Percentiles rank a stretch among this genome's conserved stretches.
These are phyloP conservation scores for Coemansia pectinata DNA, from an alignment of 192 early-diverging fungal genomes.

Conservation along the genomic window DNA sequence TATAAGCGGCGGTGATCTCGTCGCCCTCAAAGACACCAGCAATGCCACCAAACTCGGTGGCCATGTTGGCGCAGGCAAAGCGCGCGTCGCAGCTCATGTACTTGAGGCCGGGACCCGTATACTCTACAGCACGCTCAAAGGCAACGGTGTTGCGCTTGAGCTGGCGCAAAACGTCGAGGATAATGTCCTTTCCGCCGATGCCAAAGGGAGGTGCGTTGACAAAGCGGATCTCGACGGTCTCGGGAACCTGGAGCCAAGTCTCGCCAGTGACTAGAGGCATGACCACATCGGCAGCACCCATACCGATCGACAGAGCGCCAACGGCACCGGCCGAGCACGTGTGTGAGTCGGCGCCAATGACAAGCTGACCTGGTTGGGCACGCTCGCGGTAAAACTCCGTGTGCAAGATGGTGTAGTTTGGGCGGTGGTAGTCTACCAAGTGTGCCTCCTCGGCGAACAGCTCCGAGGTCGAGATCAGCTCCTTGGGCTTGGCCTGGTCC, in stretches of 20 bases:
- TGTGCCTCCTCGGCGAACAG: constrained; percentile 70
- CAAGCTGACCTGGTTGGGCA: constrained; percentile 77
- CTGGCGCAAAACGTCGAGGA: constrained; percentile 75
- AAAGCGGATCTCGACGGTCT: constrained; percentile 77
- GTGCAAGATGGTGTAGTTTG: constrained; percentile 80
- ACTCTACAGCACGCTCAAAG: constrained; percentile 77
- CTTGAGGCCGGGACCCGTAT: constrained; percentile 72
- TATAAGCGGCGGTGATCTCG: constrained; percentile 70
- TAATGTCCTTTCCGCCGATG: constrained; percentile 81
- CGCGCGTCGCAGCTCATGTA: constrained; percentile 82
- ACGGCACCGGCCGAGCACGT: constrained; percentile 81
- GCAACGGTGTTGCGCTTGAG: constrained; percentile 85
- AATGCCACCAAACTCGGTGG: constrained; percentile 85
- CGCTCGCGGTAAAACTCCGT: constrained; percentile 85
- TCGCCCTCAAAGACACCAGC: constrained; percentile 80
- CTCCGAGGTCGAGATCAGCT: constrained; percentile 66
- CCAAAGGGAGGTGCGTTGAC: constrained; percentile 72
- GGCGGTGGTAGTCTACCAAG: constrained; percentile 70
- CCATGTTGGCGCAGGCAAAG: constrained; percentile 82
- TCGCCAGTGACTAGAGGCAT: constrained; percentile 84
- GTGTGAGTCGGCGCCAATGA: constrained; percentile 82
- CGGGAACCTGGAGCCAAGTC: constrained; percentile 81
- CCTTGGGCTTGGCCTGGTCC: constrained; percentile 66
- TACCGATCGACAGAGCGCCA: constrained; percentile 75
- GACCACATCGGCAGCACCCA: constrained; percentile 80